Conservation (phyloP, 1,139 yeast genomes). For the Torulaspora globosa region DNA sequence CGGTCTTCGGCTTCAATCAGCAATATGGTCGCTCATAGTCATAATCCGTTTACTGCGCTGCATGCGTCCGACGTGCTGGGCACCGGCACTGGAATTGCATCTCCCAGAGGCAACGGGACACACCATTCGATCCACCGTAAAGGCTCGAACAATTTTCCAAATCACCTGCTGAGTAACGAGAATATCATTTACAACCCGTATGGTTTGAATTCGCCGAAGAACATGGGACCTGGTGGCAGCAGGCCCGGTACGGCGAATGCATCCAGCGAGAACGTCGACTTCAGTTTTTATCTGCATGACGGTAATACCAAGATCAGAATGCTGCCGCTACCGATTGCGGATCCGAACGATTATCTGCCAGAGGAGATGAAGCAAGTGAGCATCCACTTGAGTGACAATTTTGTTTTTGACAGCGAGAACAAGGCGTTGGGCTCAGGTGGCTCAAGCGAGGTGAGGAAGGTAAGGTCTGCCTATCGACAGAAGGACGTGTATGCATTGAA, state of each 20-base stretch:
- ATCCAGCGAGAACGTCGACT: constrained; percentile 18
- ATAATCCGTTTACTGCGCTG: constrained; percentile 29
- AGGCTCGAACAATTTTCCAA: constrained; percentile 18
- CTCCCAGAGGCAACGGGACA: constrained; percentile 20
- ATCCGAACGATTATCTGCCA: constrained; percentile 66
- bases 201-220: constrained; percentile 27
- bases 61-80: constrained; percentile 18
- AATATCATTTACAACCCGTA: constrained; percentile 35
- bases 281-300: constrained; percentile 32
- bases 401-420: constrained; percentile 45
- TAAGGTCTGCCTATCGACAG: constrained; percentile 41
- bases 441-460: constrained; percentile 58
- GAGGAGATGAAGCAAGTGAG: constrained; percentile 49
- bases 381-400: constrained; percentile 54
- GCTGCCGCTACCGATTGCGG: constrained; percentile 60
- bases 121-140: constrained; percentile 9
- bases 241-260: constrained; percentile 14
- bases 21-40: constrained; percentile 28
- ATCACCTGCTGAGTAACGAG: constrained; percentile 17
- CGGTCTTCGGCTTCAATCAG: constrained; percentile 25
- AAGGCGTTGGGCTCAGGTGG: constrained; percentile 67
- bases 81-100: constrained; percentile 29
- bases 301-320: constrained; percentile 43
- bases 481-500: constrained; percentile 54
- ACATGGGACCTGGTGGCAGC: constrained; percentile 14